Evolutionary conservation across 352 stramenopile species (phyloP).

Genomic region (Globisporangium parvum): DNA sequence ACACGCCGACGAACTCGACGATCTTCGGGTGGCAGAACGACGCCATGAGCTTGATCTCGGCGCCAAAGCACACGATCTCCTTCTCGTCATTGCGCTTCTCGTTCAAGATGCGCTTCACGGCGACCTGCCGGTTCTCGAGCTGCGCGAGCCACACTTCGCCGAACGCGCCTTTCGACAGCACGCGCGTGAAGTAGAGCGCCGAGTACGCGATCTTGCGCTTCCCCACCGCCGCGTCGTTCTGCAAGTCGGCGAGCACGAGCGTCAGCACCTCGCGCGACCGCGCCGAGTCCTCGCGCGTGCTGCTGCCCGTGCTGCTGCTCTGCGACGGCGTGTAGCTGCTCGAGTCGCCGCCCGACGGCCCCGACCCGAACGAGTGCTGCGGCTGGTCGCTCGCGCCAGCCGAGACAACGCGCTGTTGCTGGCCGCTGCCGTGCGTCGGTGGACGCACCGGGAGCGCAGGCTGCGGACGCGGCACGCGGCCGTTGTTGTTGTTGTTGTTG

Average conservation of each 20-base stretch:
- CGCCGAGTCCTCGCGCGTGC: conserved; percentile 20
- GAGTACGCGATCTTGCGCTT: conserved; percentile 58
- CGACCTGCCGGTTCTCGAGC: conserved; percentile 71
- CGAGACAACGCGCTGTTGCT: neutral
- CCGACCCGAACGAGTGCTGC: conserved; percentile 5
- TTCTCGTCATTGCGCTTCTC: conserved; percentile 81
- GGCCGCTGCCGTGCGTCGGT: neutral
- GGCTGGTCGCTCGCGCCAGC: neutral
- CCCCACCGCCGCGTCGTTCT: conserved; percentile 48
- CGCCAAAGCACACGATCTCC: conserved; percentile 79
- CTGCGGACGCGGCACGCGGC: neutral
- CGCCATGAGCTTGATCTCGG: conserved; percentile 85
- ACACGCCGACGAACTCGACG: conserved; percentile 74
- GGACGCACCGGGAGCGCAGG: neutral
- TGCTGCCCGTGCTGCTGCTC: conserved; percentile 8
- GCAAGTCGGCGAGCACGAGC: conserved; percentile 65
- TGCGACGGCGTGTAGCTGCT: conserved; percentile 14
- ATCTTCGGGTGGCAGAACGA: conserved; percentile 79
- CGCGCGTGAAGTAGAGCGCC: conserved; percentile 76
- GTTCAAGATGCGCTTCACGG: conserved; percentile 75
- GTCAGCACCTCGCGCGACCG: conserved; percentile 39
- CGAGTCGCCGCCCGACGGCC: conserved; percentile 6
- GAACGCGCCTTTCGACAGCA: conserved; percentile 82
- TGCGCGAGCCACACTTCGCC: conserved; percentile 83
- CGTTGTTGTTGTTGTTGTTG: neutral